Percentiles rank a stretch among this genome's conserved stretches.
phyloP scores from a whole-genome alignment of 345 rosid genomes.

The Boechera retrofracta region DNA sequence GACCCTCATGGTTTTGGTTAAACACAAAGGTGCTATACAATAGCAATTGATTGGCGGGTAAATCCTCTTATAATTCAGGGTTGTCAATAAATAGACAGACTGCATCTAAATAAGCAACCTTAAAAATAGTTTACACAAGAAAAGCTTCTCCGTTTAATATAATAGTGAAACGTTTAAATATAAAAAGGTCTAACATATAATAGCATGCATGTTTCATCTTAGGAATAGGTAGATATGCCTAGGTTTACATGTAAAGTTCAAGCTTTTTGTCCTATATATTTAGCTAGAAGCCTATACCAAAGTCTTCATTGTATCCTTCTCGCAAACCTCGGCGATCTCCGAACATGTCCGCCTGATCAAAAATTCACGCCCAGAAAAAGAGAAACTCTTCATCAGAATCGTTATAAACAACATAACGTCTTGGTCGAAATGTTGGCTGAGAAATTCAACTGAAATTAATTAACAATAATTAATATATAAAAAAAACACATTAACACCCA shows the following conservation, averaged over 20 bases:
- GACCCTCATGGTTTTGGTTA: not conserved
- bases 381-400: not conserved
- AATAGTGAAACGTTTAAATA: not conserved
- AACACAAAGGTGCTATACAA: not conserved
- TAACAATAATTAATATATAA: not conserved
- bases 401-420: not conserved
- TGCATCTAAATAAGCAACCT: constrained; percentile 25
- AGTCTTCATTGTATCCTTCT: constrained; percentile 47
- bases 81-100: not conserved
- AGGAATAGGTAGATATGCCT: no score
- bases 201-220: no score
- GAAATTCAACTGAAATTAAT: not conserved
- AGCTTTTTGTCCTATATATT: constrained; percentile 7
- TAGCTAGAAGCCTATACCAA: constrained; percentile 24
- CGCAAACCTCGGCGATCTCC: constrained; percentile 46
- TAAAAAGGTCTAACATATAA: not conserved
- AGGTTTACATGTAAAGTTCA: not conserved
- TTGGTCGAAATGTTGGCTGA: not conserved
- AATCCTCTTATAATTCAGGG: not conserved
- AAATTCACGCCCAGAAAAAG: constrained; percentile 3
- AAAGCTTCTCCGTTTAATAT: not conserved
- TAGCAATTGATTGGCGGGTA: not conserved
- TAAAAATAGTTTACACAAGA: not conserved
- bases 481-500: not conserved
- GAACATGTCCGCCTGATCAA: constrained; percentile 45